Evolutionary conservation across 306 rosid species (phyloP).

Genomic region (Lathyrus sativus): DNA sequence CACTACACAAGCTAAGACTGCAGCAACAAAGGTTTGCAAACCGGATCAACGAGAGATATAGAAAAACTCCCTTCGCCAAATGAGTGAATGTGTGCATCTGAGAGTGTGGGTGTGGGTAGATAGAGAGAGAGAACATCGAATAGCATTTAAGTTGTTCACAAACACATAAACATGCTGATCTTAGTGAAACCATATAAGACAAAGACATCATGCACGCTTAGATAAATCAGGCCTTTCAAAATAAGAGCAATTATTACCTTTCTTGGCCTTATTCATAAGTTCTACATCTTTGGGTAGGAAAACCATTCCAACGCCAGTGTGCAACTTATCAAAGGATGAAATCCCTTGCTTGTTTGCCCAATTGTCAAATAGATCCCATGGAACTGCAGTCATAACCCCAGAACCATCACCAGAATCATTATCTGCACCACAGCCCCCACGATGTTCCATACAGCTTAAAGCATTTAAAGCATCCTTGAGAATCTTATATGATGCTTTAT

Average conservation of each 20-base stretch:
- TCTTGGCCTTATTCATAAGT: conserved; percentile 71
- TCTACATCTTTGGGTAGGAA: conserved; percentile 77
- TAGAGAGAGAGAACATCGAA: background rate
- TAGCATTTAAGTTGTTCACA: conserved; percentile 23
- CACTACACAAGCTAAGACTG: conserved; percentile 16
- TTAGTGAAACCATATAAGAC: conserved; percentile 27
- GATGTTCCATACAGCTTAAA: conserved; percentile 98
- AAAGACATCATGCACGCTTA: conserved; percentile 32
- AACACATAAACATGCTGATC: conserved; percentile 36
- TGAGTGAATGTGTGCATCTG: background rate
- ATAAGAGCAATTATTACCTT: conserved; percentile 55
- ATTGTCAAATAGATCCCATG: conserved; percentile 88
- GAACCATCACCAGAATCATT: conserved; percentile 99
- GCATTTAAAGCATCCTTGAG: conserved; percentile 88
- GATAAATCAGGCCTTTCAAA: conserved; percentile 39
- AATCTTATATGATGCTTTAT: conserved; percentile 72
- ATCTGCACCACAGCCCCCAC: conserved; percentile 99
- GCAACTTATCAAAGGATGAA: conserved; percentile 83
- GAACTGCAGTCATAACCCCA: conserved; percentile 87
- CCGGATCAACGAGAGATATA: conserved; percentile 3
- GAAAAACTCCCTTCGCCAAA: background rate
- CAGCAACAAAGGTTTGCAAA: conserved; percentile 13
- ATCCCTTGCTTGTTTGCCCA: conserved; percentile 88
- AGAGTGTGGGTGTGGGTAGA: background rate
- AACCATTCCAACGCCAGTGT: conserved; percentile 97